Conservation (phyloP, 192 early-diverging fungal genomes). For the Coemansia aciculifera region DNA sequence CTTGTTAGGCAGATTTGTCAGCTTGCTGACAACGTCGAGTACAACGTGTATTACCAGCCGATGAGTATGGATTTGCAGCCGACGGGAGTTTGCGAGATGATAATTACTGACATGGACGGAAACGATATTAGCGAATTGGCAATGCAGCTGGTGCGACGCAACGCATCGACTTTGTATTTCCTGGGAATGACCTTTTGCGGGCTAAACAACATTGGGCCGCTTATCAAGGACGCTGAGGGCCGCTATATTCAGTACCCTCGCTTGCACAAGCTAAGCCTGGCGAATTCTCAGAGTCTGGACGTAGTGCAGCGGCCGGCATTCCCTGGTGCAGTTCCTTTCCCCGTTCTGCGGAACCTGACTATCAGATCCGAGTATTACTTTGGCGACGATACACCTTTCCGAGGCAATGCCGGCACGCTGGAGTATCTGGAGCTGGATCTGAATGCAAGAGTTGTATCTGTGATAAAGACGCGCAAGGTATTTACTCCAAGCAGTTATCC, state of each 20-base stretch:
- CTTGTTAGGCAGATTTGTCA: neutral
- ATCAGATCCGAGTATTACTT: neutral
- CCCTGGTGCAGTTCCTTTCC: neutral
- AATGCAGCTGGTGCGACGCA: neutral
- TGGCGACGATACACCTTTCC: slow-evolving; percentile 1
- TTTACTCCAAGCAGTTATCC: neutral
- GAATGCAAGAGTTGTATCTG: neutral
- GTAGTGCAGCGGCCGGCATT: neutral
- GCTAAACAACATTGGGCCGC: neutral
- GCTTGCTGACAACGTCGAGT: neutral
- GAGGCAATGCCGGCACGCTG: neutral
- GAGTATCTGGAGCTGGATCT: neutral
- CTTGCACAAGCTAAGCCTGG: neutral
- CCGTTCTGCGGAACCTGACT: neutral
- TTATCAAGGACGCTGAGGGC: neutral
- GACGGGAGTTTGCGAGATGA: neutral
- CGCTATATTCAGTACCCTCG: neutral
- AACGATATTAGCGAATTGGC: neutral
- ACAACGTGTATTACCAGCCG: neutral
- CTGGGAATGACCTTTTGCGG: neutral
- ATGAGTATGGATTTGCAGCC: neutral
- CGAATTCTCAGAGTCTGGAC: no score
- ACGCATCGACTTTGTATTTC: neutral
- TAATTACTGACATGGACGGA: neutral
- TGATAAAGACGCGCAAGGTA: neutral